phyloP scores from a whole-genome alignment of 768 basidiomycete genomes.

The Arthromyces matolae region DNA sequence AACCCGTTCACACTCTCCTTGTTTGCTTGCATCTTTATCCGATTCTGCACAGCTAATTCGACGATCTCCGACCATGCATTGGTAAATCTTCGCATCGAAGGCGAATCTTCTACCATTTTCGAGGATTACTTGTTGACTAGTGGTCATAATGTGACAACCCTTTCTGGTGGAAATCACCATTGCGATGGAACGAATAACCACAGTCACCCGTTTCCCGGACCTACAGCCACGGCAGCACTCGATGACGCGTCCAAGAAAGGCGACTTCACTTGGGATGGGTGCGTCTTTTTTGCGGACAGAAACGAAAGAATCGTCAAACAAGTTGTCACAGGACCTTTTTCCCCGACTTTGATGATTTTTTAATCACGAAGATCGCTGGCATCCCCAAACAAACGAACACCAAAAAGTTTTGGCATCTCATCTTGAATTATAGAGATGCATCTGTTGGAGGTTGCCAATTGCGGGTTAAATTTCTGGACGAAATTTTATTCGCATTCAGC shows the following conservation, averaged over 20 bases:
- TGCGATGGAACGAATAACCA: slow-evolving; percentile 43
- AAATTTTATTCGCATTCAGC: slow-evolving; percentile 5
- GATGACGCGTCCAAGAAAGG: slow-evolving; percentile 33
- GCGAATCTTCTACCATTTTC: slow-evolving; percentile 33
- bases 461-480: neutral
- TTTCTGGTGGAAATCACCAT: slow-evolving; percentile 34
- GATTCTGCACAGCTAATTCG: neutral
- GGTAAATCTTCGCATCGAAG: slow-evolving; percentile 40
- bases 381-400: neutral
- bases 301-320: no score
- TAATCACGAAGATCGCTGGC: neutral
- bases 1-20: neutral
- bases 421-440: neutral
- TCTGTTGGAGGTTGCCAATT: slow-evolving; percentile 8
- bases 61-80: neutral
- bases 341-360: neutral
- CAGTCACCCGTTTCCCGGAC: slow-evolving; percentile 31
- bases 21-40: neutral
- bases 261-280: slow-evolving; percentile 40
- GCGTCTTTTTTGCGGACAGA: neutral
- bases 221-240: slow-evolving; percentile 41
- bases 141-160: slow-evolving; percentile 38
- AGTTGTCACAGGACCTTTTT: slow-evolving; percentile 7
- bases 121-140: slow-evolving; percentile 34
- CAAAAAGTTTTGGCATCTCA: slow-evolving; percentile 3